Evolutionary conservation across 2,329 filamentous ascomycete genomes (phyloP).

Genomic region (Hymenotorrendiella dingleyae): DNA sequence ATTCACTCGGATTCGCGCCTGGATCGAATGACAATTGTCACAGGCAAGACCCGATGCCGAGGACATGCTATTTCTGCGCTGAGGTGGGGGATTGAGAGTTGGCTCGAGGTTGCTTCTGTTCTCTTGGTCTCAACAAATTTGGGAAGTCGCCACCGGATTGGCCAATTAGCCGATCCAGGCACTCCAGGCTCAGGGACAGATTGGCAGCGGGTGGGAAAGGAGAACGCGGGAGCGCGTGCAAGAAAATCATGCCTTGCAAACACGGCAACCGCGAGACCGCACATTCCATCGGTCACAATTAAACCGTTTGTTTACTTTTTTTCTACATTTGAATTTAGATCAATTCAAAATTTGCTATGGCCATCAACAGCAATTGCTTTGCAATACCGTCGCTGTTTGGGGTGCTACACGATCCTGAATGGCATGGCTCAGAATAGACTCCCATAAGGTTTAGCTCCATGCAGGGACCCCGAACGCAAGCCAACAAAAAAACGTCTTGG

Average conservation of each 20-base stretch:
- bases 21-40: slow-evolving; percentile 3
- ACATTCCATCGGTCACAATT: not conserved
- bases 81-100: no score
- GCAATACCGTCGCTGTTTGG: not conserved
- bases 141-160: no score
- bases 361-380: not conserved
- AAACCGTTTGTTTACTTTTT: not conserved
- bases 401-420: not conserved
- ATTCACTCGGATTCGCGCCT: no score
- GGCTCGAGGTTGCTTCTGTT: no score
- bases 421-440: not conserved
- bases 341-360: not conserved
- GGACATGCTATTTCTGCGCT: no score
- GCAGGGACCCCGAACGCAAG: not conserved
- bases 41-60: slow-evolving; percentile 1
- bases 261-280: no score
- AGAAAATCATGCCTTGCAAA: no score
- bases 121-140: no score
- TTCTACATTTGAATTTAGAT: not conserved
- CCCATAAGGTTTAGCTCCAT: slow-evolving; percentile 6
- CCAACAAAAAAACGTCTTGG: not conserved
- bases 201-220: no score
- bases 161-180: no score
- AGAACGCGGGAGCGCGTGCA: no score
- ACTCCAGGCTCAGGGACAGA: no score